These are phyloP conservation scores for Talaromyces piceae DNA, from an alignment of 2,329 filamentous ascomycete species.

Conservation along the genomic window DNA sequence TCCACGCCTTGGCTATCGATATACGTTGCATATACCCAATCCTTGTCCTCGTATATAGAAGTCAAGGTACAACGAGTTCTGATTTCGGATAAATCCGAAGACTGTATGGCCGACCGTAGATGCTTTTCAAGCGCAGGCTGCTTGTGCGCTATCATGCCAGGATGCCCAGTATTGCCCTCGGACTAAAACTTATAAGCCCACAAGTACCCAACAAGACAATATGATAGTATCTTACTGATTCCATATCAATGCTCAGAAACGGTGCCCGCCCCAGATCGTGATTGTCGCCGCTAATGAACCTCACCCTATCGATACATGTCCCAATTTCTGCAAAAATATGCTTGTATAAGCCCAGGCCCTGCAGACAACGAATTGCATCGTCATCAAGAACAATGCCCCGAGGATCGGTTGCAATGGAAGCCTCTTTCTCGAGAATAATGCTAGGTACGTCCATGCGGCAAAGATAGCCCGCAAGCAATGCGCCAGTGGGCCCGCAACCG, in stretches of 20 bases:
- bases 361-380: conserved; percentile 25
- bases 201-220: neutral
- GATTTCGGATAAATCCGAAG: neutral
- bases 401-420: conserved; percentile 25
- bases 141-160: neutral
- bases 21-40: conserved; percentile 16
- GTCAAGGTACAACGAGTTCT: neutral
- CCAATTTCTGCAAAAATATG: conserved; percentile 22
- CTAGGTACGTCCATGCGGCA: conserved; percentile 20
- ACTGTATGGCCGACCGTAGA: neutral
- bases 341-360: conserved; percentile 23
- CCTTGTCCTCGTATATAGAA: neutral
- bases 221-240: neutral
- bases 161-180: neutral
- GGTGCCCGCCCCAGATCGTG: neutral
- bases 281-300: neutral
- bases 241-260: neutral
- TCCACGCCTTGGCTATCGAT: conserved; percentile 13
- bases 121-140: neutral
- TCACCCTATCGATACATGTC: conserved; percentile 13
- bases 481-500: conserved; percentile 28
- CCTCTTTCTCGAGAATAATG: conserved; percentile 23
- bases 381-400: conserved; percentile 28
- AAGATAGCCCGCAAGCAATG: conserved; percentile 18
- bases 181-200: neutral